Evolutionary conservation across 2,329 filamentous ascomycete species (phyloP), one percentile per base, ranked within the genome.

Genomic region (Aspergillus fructus): DNA sequence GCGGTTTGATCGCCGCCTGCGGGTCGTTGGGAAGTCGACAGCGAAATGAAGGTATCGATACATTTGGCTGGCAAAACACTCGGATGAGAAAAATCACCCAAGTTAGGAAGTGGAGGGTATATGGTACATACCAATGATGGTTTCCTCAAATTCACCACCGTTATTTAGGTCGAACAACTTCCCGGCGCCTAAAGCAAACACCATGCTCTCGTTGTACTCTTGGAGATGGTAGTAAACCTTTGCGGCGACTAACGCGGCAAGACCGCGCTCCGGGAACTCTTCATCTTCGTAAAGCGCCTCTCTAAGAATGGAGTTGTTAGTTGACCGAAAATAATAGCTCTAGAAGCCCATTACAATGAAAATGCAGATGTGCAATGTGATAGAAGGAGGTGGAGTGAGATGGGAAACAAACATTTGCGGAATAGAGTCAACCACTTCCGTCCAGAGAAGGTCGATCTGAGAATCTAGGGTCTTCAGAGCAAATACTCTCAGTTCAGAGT

Each of bases 171-270:
- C 91, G 82, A 99, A 97, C 49, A 96, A 87, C 73, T 97, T 91
- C 59, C 94, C 94, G 23, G 94, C 93, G 58, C 92, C 93, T 46
- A 99, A 85, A 62, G 94, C 94, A 76, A 99, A 97, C 52, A 91
- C 90, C 93, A 99, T 97, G 77, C 93, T 97, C 80, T 99, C 94
- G 74, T 97, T 94, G 81, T 99, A 99, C 75, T 94, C 94, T 78
- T 97, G 92, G 53, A 99, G 87, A 74, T 99, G 94, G 74, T 97
- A 99, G 81, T 97, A 99, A 66, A 97, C 92, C 83, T 99, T 99
- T 67, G 94, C 90, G 43, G 96, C 89, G 54, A 99, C 92, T 49
- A 99, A 84, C 53, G 94, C 94, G 55, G 94, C 94, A 56, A 99
- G 88, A 74, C 94, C 90, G 70, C 93, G 91, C 76, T 99, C 90